phyloP scores from a whole-genome alignment of 495 filamentous ascomycete species.

The Massariosphaeria phaeospora region DNA sequence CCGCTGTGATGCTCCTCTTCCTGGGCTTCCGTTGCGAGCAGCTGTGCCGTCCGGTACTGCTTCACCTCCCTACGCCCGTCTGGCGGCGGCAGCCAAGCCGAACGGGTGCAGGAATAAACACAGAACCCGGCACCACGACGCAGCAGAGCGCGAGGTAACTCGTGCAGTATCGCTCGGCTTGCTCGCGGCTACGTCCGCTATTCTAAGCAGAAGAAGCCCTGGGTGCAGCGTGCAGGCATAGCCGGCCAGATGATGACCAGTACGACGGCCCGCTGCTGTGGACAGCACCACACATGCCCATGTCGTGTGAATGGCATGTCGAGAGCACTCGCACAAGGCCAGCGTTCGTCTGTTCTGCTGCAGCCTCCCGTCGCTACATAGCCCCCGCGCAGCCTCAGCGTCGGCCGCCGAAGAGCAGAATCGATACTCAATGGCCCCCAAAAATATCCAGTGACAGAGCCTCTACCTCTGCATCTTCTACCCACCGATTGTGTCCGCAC shows the following conservation, averaged over 20 bases:
- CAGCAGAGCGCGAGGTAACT: background rate
- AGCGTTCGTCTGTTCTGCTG: constrained; percentile 2
- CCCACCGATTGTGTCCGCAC: constrained; percentile 54
- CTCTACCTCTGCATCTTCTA: constrained; percentile 17
- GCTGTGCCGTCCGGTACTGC: constrained; percentile 6
- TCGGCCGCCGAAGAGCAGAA: constrained; percentile 16
- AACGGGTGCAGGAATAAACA: constrained; percentile 12
- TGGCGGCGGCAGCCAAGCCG: constrained; percentile 19
- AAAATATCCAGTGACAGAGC: background rate
- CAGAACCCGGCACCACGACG: background rate
- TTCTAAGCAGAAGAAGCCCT: constrained; percentile 13
- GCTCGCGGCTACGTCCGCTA: constrained; percentile 9
- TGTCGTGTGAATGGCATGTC: too few species aligned
- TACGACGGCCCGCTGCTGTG: background rate
- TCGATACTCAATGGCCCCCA: constrained; percentile 18
- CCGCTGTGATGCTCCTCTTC: background rate
- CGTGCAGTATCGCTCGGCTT: background rate
- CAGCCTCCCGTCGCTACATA: constrained; percentile 18
- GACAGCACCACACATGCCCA: background rate
- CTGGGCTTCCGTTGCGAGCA: background rate
- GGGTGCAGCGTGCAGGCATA: background rate
- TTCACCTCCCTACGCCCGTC: constrained; percentile 14
- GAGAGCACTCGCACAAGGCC: background rate
- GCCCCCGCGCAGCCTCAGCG: constrained; percentile 20
- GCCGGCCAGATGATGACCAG: constrained; percentile 1